A percentile compares a stretch with the other conserved stretches of the same genome.
These are phyloP conservation scores for Suillus cothurnatus DNA, from an alignment of 768 basidiomycete genomes.

Conservation along the genomic window DNA sequence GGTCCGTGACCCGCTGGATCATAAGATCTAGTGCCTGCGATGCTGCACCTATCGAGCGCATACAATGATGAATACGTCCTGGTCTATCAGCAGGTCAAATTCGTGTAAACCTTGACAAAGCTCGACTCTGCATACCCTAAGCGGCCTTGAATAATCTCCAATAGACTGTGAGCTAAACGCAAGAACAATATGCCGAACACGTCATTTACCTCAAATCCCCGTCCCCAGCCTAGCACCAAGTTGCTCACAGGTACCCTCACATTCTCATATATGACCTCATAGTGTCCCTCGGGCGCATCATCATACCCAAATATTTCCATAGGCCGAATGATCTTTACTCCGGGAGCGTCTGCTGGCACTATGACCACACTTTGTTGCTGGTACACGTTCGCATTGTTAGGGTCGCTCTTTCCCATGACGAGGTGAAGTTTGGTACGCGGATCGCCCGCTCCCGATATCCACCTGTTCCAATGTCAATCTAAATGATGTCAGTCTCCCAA, in stretches of 20 bases:
- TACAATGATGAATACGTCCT: slow-evolving; percentile 96
- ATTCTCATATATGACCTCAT: slow-evolving; percentile 92
- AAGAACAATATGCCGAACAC: not conserved
- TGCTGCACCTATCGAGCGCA: slow-evolving; percentile 94
- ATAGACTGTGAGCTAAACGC: not conserved
- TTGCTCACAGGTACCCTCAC: slow-evolving; percentile 87
- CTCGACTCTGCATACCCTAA: slow-evolving; percentile 62
- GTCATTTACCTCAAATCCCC: slow-evolving; percentile 80
- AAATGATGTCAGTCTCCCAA: slow-evolving; percentile 9
- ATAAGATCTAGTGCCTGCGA: slow-evolving; percentile 83
- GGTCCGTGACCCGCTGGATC: slow-evolving; percentile 92
- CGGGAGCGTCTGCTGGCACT: slow-evolving; percentile 85
- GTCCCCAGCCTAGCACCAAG: slow-evolving; percentile 89
- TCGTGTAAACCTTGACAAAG: slow-evolving; percentile 1
- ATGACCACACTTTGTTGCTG: slow-evolving; percentile 92
- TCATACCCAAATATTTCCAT: slow-evolving; percentile 95
- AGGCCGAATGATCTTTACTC: slow-evolving; percentile 87
- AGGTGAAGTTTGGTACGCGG: slow-evolving; percentile 88
- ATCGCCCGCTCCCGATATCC: slow-evolving; percentile 97
- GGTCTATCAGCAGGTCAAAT: slow-evolving; percentile 50
- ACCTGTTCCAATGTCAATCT: slow-evolving; percentile 51
- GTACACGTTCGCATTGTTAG: slow-evolving; percentile 73
- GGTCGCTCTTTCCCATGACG: slow-evolving; percentile 94
- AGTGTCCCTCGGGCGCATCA: slow-evolving; percentile 96
- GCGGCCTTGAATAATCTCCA: slow-evolving; percentile 91